Base-by-base conservation (phyloP, 176 grass and related monocot species). In the Avena eriantha region DNA sequence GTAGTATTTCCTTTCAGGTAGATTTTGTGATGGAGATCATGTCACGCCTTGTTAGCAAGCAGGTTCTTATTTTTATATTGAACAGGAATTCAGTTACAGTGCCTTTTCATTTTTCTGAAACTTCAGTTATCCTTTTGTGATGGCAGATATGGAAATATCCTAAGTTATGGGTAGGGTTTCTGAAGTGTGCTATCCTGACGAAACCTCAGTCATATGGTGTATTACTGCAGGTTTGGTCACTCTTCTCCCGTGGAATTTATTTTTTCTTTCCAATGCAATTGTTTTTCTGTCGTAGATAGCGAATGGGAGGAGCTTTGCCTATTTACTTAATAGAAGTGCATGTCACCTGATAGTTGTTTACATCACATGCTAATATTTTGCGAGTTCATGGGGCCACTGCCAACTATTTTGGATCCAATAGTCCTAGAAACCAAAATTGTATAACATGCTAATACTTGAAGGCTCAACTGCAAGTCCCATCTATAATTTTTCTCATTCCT, bases 91-190 rank as follows among this genome's bases (percentile, higher is more conserved):
- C 60, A 86, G 59, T 51, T 56, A 29, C 22, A 33, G 2, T 76
- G 14, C 2, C 33, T 80, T 75, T 71, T 79, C 9, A 59, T 75
- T 76, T 80, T 89, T 75, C 23, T 67, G 47, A 78, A 76, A 65
- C 81, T 78, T 57, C 21, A 78, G 0, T 80, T 19, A 53, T 78
- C 17, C 68, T 84, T 50, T 64, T 87, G 58, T 73, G 56, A 45
- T 76, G 73, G 18, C 88, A 98, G 96, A 96, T 98, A 91, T 98
- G 96, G 93, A 98, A 96, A 86, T 98, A 98, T 77, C 96, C 96
- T 22, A 94, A 96, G 68, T 90, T 98, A 85, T 98, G 96, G 96
- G 93, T 96, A 76, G 93, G 96, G 73, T 98, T 98, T 77, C 73
- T 98, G 64, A 96, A 96, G 73, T 98, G 92, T 83, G 86, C 91